phyloP scores from a whole-genome alignment of 2,329 filamentous ascomycete species.

The Parastagonospora nodorum region DNA sequence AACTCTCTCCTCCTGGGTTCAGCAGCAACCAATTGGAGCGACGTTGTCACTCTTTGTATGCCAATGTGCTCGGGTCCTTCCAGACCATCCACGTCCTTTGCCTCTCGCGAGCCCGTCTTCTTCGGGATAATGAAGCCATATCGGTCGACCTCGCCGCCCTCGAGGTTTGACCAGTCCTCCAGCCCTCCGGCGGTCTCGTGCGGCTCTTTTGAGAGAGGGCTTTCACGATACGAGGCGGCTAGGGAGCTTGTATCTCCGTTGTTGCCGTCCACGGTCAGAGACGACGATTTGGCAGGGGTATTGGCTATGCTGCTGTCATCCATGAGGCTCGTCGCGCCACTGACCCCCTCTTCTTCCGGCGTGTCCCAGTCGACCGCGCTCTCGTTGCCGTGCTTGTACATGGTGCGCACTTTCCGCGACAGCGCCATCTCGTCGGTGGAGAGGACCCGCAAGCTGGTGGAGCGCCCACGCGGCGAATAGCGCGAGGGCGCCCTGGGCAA shows the following conservation, averaged over 20 bases:
- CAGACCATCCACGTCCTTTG: conserved; percentile 27
- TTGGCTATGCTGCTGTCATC: conserved; percentile 29
- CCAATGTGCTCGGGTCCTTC: conserved; percentile 42
- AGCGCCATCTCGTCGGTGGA: conserved; percentile 69
- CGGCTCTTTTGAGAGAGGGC: conserved; percentile 54
- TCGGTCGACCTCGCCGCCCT: conserved; percentile 64
- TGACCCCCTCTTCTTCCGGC: conserved; percentile 26
- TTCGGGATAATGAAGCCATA: conserved; percentile 66
- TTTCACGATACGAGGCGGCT: conserved; percentile 32
- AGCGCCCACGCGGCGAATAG: conserved; percentile 39
- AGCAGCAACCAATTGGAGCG: conserved; percentile 61
- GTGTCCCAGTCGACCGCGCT: conserved; percentile 53
- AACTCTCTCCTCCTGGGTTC: conserved; percentile 60
- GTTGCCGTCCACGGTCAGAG: conserved; percentile 32
- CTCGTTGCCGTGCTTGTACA: conserved; percentile 68
- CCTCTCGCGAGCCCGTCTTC: conserved; percentile 41
- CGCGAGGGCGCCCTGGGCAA: conserved; percentile 44
- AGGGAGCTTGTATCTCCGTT: conserved; percentile 36
- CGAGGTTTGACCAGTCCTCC: conserved; percentile 68
- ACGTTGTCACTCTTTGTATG: conserved; percentile 65
- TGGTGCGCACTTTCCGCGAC: conserved; percentile 65
- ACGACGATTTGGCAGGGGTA: conserved; percentile 33
- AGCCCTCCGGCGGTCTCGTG: conserved; percentile 66
- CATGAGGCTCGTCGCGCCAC: conserved; percentile 25
- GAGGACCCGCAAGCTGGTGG: conserved; percentile 54